These are phyloP conservation scores for Dichotomocladium elegans DNA, from an alignment of 371 early-diverging fungal species.

Conservation along the genomic window DNA sequence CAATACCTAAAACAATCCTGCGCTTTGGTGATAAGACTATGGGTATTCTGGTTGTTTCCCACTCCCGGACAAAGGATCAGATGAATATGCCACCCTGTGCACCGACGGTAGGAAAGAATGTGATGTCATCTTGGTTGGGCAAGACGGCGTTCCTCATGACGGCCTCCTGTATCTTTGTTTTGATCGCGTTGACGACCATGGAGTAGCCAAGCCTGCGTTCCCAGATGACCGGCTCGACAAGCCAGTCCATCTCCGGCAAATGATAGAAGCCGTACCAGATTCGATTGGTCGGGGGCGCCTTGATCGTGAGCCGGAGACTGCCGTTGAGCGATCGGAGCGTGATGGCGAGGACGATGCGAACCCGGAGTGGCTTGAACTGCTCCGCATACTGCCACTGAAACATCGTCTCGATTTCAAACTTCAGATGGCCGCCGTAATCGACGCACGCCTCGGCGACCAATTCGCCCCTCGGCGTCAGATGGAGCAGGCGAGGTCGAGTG, in stretches of 20 bases:
- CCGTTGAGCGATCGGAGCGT: constrained; percentile 68
- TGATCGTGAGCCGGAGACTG: constrained; percentile 74
- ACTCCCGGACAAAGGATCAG: too few relatives aligned
- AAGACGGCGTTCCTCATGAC: constrained; percentile 78
- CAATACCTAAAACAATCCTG: too few relatives aligned
- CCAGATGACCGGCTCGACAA: constrained; percentile 85
- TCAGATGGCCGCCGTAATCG: constrained; percentile 75
- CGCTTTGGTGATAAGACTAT: too few relatives aligned
- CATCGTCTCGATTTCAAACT: constrained; percentile 70
- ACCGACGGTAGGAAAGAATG: constrained; percentile 65
- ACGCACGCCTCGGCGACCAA: constrained; percentile 70
- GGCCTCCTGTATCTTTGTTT: constrained; percentile 78
- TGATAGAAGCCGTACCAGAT: constrained; percentile 88
- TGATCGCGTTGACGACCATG: constrained; percentile 79
- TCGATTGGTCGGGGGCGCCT: constrained; percentile 83
- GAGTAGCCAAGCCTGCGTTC: constrained; percentile 79
- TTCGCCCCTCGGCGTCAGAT: constrained; percentile 68
- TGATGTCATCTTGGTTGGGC: constrained; percentile 89
- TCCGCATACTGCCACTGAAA: constrained; percentile 47
- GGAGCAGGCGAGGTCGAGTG: constrained; percentile 70
- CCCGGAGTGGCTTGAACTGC: constrained; percentile 62
- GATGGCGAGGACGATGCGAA: constrained; percentile 76
- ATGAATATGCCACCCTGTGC: constrained; percentile 60
- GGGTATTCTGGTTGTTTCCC: too few relatives aligned
- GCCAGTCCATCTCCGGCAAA: constrained; percentile 74